phyloP scores from a whole-genome alignment of 257 asterid species.

The Eustoma russellianum region DNA sequence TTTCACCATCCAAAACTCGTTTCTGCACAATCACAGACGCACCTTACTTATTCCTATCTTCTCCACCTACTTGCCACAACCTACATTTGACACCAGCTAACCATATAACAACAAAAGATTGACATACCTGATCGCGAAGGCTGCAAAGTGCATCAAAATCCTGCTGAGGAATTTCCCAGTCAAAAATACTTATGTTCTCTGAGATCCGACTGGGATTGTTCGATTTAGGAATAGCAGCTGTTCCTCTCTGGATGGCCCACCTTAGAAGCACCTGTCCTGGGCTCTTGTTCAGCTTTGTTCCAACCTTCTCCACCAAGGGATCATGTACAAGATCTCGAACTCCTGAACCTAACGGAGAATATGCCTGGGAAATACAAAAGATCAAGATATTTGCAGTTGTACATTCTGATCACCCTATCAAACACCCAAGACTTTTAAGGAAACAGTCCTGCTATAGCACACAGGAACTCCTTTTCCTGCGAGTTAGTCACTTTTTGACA shows the following conservation, averaged over 20 bases:
- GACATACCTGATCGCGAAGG: slow-evolving; percentile 42
- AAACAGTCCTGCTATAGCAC: neutral
- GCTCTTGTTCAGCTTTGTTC: slow-evolving; percentile 47
- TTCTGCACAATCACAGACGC: slow-evolving; percentile 22
- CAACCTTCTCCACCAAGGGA: slow-evolving; percentile 42
- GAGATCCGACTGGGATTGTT: slow-evolving; percentile 37
- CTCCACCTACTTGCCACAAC: neutral
- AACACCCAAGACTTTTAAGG: too few species aligned
- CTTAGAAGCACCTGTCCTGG: slow-evolving; percentile 64
- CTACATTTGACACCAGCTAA: neutral
- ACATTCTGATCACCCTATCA: too few species aligned
- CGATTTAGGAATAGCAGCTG: slow-evolving; percentile 56
- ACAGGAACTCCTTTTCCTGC: neutral
- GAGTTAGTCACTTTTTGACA: too few species aligned
- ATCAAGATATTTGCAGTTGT: too few species aligned
- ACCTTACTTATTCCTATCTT: neutral
- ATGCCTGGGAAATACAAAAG: slow-evolving; percentile 29
- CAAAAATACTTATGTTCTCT: slow-evolving; percentile 46
- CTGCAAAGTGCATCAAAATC: slow-evolving; percentile 48
- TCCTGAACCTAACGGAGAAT: slow-evolving; percentile 60
- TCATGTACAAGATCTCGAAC: slow-evolving; percentile 45
- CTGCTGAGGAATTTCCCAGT: slow-evolving; percentile 47
- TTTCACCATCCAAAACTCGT: slow-evolving; percentile 41
- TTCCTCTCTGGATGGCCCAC: slow-evolving; percentile 77
- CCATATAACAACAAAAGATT: neutral